Conservation (phyloP, 2,329 filamentous ascomycete genomes). For the Hymenoscyphus salicellus region DNA sequence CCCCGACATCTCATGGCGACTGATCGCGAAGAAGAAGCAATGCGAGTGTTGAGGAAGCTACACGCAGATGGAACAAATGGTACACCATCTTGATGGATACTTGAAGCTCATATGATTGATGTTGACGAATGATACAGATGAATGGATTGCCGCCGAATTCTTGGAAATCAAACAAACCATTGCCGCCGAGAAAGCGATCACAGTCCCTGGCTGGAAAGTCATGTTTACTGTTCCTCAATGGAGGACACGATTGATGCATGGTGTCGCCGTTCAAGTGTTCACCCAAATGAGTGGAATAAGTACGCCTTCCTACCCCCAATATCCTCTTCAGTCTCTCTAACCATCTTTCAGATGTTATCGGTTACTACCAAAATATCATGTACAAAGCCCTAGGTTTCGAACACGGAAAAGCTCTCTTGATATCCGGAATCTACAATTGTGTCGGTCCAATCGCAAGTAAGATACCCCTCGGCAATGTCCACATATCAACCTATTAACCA, state of each 20-base stretch:
- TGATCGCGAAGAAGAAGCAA: constrained; percentile 60
- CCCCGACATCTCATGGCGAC: constrained; percentile 74
- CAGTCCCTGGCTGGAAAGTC: constrained; percentile 51
- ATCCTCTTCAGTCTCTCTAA: constrained; percentile 5
- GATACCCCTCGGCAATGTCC: neutral
- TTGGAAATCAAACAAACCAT: constrained; percentile 61
- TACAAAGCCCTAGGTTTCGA: constrained; percentile 57
- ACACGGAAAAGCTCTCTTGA: constrained; percentile 50
- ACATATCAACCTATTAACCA: neutral
- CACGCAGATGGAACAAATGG: constrained; percentile 64
- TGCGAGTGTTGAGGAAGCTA: constrained; percentile 64
- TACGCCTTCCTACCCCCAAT: constrained; percentile 10
- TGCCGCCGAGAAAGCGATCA: constrained; percentile 54
- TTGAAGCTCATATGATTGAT: constrained; percentile 39
- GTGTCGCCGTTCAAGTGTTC: constrained; percentile 61
- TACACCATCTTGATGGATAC: constrained; percentile 42
- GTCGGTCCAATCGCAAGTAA: constrained; percentile 48
- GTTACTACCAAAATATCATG: constrained; percentile 60
- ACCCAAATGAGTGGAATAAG: constrained; percentile 62
- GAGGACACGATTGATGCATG: constrained; percentile 61
- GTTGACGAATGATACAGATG: constrained; percentile 42
- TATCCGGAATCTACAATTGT: constrained; percentile 60
- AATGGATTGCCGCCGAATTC: constrained; percentile 57
- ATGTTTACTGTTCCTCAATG: constrained; percentile 58
- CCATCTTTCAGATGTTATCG: constrained; percentile 50